Evolutionary conservation across 2,329 filamentous ascomycete genomes (phyloP).

Genomic region (Neonectria magnoliae): DNA sequence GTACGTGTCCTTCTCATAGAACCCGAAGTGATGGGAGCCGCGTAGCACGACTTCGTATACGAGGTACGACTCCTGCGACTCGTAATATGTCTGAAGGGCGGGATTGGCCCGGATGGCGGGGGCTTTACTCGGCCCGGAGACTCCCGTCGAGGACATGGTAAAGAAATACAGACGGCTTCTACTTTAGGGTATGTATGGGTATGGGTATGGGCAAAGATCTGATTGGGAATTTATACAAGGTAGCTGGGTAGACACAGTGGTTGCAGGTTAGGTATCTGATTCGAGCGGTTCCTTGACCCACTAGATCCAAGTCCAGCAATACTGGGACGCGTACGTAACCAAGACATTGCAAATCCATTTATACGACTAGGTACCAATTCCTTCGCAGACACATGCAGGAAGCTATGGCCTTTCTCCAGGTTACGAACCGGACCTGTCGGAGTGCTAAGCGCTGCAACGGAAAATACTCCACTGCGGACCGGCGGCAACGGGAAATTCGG

Average conservation of each 20-base stretch:
- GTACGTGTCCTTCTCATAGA: constrained; percentile 55
- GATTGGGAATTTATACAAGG: constrained; percentile 1
- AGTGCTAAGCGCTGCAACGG: neutral
- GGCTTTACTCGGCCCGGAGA: neutral
- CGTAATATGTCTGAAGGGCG: constrained; percentile 56
- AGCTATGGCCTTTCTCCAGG: neutral
- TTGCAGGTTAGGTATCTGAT: neutral
- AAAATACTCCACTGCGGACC: constrained; percentile 11
- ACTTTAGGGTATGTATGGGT: neutral
- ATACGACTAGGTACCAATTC: neutral
- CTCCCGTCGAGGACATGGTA: neutral
- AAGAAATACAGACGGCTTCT: neutral
- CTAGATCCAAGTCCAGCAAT: neutral
- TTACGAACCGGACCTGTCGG: neutral
- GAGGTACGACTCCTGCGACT: constrained; percentile 56
- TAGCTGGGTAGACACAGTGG: neutral
- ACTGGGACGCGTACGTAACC: neutral
- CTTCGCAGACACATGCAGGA: neutral
- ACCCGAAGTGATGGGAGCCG: constrained; percentile 61
- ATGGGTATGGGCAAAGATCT: neutral
- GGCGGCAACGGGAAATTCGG: constrained; percentile 14
- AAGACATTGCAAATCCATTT: neutral
- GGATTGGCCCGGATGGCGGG: constrained; percentile 52
- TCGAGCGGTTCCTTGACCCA: neutral
- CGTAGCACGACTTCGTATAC: constrained; percentile 57